phyloP scores from a whole-genome alignment of 768 basidiomycete species.

The Strobilomyces confusus region DNA sequence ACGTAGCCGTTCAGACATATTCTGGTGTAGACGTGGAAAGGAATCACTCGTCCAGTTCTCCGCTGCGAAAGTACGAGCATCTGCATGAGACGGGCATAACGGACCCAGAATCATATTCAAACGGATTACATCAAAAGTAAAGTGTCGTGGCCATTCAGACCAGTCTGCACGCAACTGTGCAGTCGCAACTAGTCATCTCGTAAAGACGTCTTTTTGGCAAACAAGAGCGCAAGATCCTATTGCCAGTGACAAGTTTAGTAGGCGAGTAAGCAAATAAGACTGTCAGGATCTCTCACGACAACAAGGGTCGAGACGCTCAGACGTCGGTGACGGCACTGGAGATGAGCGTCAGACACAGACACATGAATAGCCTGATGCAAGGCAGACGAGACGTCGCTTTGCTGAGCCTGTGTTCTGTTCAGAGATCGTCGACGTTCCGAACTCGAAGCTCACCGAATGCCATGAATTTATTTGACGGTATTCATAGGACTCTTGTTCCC shows the following conservation, averaged over 20 bases:
- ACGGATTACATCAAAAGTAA: too few species aligned
- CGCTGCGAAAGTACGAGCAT: too few species aligned
- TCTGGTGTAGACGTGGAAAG: too few species aligned
- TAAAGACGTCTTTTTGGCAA: too few species aligned
- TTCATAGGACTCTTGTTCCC: background rate
- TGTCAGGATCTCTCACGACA: constrained; percentile 19
- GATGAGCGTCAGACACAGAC: background rate
- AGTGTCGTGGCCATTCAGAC: too few species aligned
- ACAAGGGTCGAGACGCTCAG: constrained; percentile 20
- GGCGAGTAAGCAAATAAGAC: background rate
- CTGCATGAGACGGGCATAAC: too few species aligned
- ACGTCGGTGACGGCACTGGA: constrained; percentile 6
- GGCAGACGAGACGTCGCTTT: background rate
- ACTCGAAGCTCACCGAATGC: constrained; percentile 1
- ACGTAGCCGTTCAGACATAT: too few species aligned
- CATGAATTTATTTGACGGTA: background rate
- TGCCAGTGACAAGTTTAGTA: background rate
- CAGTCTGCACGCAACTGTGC: too few species aligned
- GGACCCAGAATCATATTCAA: too few species aligned
- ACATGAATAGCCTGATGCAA: constrained; percentile 7
- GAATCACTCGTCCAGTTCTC: too few species aligned
- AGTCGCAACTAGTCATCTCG: too few species aligned
- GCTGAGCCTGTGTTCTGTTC: constrained; percentile 9
- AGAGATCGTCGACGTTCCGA: background rate
- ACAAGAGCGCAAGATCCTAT: too few species aligned